Evolutionary conservation across 2,329 filamentous ascomycete genomes (phyloP).

Genomic region (Penicillium rolfsii): DNA sequence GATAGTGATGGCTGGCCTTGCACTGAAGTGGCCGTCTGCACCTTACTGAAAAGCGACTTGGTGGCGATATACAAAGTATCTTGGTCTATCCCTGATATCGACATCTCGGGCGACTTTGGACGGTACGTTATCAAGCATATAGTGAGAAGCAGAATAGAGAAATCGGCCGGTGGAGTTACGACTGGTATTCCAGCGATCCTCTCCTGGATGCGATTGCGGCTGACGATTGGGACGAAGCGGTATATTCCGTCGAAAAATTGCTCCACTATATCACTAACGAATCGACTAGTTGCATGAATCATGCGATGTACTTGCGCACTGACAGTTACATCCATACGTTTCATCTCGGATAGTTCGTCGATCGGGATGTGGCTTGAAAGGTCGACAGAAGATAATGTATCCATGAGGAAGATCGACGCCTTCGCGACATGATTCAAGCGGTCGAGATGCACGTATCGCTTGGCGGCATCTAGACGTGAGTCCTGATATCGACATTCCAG

Average conservation of each 20-base stretch:
- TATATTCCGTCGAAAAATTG: constrained; percentile 6
- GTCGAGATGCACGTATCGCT: background rate
- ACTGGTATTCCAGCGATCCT: background rate
- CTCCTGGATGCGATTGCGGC: constrained; percentile 5
- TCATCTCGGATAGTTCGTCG: background rate
- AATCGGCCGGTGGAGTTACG: background rate
- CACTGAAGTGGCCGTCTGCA: background rate
- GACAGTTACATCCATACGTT: background rate
- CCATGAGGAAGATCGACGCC: background rate
- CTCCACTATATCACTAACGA: background rate
- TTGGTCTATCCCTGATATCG: background rate
- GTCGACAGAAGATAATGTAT: background rate
- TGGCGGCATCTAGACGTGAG: background rate
- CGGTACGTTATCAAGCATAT: constrained; percentile 5
- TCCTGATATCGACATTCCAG: background rate
- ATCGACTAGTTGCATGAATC: constrained; percentile 3
- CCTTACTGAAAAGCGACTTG: constrained; percentile 8
- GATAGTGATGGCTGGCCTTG: constrained; percentile 2
- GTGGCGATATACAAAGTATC: constrained; percentile 5
- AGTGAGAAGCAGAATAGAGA: constrained; percentile 5
- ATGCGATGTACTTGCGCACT: background rate
- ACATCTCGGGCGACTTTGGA: background rate
- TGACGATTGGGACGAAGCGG: constrained; percentile 4
- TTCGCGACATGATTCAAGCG: background rate
- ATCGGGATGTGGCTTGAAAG: background rate